Conservation (phyloP, 208 protist genomes). For the Leptomonas pyrrhocoris region DNA sequence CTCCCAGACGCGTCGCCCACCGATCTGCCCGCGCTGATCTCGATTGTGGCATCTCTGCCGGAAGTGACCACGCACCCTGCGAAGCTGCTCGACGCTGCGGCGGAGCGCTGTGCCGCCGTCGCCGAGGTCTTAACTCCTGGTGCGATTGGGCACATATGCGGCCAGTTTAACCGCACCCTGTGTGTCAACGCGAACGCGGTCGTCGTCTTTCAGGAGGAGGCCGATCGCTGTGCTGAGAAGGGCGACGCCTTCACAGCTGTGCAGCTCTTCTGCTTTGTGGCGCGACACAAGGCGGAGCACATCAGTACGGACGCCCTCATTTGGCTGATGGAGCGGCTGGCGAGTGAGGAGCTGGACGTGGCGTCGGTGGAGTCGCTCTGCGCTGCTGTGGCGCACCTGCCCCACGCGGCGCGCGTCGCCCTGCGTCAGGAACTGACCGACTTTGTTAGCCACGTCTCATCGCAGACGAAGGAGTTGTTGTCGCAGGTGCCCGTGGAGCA, state of each 20-base stretch:
- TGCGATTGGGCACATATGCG: conserved; percentile 51
- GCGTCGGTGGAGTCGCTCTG: conserved; percentile 48
- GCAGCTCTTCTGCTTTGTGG: conserved; percentile 69
- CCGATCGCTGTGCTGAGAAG: conserved; percentile 66
- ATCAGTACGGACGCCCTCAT: conserved; percentile 59
- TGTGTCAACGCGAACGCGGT: conserved; percentile 43
- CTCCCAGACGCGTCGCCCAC: conserved; percentile 24
- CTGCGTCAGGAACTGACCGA: conserved; percentile 52
- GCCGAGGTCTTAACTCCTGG: conserved; percentile 44
- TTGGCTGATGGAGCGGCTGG: conserved; percentile 73
- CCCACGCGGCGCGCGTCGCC: conserved; percentile 29
- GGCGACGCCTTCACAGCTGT: conserved; percentile 65
- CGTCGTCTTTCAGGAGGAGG: conserved; percentile 60
- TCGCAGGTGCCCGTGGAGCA: conserved; percentile 35
- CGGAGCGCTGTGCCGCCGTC: conserved; percentile 40
- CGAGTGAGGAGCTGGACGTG: conserved; percentile 61
- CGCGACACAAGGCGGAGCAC: conserved; percentile 52
- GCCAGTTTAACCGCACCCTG: conserved; percentile 52
- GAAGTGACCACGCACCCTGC: conserved; percentile 40
- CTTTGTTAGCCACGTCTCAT: conserved; percentile 41
- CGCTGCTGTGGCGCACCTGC: conserved; percentile 47
- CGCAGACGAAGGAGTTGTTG: conserved; percentile 49
- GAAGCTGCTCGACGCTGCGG: conserved; percentile 33
- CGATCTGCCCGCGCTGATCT: conserved; percentile 23
- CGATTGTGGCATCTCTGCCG: conserved; percentile 42